Evolutionary conservation across 1,284 basidiomycete species (phyloP).

Genomic region (Sporisorium graminicola): DNA sequence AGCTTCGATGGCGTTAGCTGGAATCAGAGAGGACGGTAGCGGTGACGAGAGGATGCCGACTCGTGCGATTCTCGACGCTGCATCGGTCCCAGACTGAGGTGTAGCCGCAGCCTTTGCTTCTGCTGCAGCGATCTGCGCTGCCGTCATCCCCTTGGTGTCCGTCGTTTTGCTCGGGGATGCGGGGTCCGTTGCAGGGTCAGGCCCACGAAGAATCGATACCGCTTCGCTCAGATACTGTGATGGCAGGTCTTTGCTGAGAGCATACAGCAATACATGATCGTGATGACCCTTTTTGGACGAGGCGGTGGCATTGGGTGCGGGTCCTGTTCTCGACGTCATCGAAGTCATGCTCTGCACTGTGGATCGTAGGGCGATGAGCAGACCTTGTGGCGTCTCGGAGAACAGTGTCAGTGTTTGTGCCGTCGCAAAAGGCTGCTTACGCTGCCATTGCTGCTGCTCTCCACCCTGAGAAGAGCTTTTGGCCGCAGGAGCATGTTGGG

Average conservation of each 20-base stretch:
- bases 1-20: slow-evolving; percentile 33
- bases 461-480: slow-evolving; percentile 11
- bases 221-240: slow-evolving; percentile 43
- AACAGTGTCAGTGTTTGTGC: slow-evolving; percentile 58
- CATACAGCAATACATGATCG: slow-evolving; percentile 54
- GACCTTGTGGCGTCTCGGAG: slow-evolving; percentile 46
- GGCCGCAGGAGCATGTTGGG: slow-evolving; percentile 7
- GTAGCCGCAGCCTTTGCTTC: slow-evolving; percentile 17
- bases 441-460: slow-evolving; percentile 50
- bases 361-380: slow-evolving; percentile 52
- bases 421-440: slow-evolving; percentile 51
- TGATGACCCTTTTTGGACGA: slow-evolving; percentile 16
- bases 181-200: slow-evolving; percentile 10
- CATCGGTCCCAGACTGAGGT: slow-evolving; percentile 4
- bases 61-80: slow-evolving; percentile 28
- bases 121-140: slow-evolving; percentile 29
- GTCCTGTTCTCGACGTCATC: slow-evolving; percentile 29
- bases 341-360: slow-evolving; percentile 52
- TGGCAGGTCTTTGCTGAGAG: slow-evolving; percentile 59
- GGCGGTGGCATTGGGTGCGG: slow-evolving; percentile 17
- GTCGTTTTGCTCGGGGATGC: slow-evolving; percentile 1
- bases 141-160: slow-evolving; percentile 20
- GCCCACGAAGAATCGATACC: slow-evolving; percentile 47
- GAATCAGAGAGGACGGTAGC: slow-evolving; percentile 52
- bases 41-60: slow-evolving; percentile 52